phyloP scores from a whole-genome alignment of 1,284 basidiomycete genomes.

The Serendipita sp. region DNA sequence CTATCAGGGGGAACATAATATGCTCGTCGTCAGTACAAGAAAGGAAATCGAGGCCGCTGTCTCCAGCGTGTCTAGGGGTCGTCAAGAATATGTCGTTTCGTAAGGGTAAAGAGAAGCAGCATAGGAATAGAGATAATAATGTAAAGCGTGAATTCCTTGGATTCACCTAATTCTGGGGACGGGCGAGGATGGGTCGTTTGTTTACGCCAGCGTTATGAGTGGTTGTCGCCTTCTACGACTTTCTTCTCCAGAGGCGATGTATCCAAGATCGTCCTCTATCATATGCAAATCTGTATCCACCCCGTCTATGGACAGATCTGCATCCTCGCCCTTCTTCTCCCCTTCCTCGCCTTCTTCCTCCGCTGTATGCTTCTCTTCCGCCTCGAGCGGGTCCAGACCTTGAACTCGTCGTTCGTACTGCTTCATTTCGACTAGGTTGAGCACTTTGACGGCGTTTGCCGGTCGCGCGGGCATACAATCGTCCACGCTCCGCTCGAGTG shows the following conservation, averaged over 20 bases:
- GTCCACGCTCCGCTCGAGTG: constrained; percentile 7
- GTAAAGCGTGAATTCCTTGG: background rate
- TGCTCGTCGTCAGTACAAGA: no score
- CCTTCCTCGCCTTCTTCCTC: constrained; percentile 13
- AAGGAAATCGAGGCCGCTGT: no score
- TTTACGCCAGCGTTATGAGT: background rate
- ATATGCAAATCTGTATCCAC: constrained; percentile 16
- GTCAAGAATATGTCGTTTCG: no score
- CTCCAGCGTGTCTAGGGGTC: no score
- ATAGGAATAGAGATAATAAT: background rate
- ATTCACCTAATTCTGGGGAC: background rate
- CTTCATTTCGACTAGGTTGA: constrained; percentile 7
- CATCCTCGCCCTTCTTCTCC: constrained; percentile 8
- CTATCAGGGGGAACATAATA: no score
- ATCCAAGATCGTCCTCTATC: background rate
- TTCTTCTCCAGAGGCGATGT: background rate
- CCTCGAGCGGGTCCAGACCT: constrained; percentile 24
- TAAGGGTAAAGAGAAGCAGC: background rate
- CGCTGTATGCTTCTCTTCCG: constrained; percentile 22
- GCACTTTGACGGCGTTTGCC: constrained; percentile 6
- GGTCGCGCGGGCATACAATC: background rate
- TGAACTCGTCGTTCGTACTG: background rate
- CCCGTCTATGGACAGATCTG: background rate
- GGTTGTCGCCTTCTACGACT: background rate
- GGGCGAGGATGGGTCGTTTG: no score